Evolutionary conservation across 2,329 filamentous ascomycete genomes (phyloP), one percentile per base, ranked within the genome.

Genomic region (Talaromyces sp.): DNA sequence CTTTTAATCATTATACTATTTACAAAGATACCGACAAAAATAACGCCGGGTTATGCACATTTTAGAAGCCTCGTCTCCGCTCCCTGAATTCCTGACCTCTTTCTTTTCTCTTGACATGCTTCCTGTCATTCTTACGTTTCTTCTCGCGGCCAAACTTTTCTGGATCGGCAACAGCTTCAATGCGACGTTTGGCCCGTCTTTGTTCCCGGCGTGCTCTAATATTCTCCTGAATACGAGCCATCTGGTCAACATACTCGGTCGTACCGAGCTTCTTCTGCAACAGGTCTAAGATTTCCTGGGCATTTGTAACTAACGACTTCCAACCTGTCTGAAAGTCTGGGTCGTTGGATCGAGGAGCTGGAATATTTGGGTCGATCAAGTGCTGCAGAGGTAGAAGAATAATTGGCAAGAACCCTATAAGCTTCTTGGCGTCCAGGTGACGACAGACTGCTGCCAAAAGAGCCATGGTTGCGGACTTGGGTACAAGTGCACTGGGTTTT

Each of bases 261-360:
- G 90, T 92, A 47, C 94, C 95, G 60, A 97, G 83, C 74, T 91
- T 93, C 81, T 89, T 90, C 80, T 97, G 93, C 66, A 99, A 75
- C n/a, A 85, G 80, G 68, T 92, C 90, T 82, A 98, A 88, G 11
- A 93, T 82, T 71, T 94, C 90, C 69, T 90, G 86, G 4, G 91
- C 90, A 65, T 89, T 88, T 47, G 86, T 84, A 70, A 90, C 87
- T 39, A 99, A 82, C 0, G 82, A 82, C 68, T 92, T 90, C 76
- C 93, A 90, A 22, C 84, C 85, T 6, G 84, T 82, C 69, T 85
- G 87, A 81, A 93, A 94, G 0, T 80, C 75, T 64, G 89, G 86
- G 71, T 94, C 90, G 6, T 86, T 86, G 27, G 89, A 90, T 68
- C 87, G 88, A 0, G 92, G 91, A 14, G 85, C 80, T 0, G 90